Base-by-base conservation (phyloP, 192 early-diverging fungal genomes). In the Umbelopsis isabellina region DNA sequence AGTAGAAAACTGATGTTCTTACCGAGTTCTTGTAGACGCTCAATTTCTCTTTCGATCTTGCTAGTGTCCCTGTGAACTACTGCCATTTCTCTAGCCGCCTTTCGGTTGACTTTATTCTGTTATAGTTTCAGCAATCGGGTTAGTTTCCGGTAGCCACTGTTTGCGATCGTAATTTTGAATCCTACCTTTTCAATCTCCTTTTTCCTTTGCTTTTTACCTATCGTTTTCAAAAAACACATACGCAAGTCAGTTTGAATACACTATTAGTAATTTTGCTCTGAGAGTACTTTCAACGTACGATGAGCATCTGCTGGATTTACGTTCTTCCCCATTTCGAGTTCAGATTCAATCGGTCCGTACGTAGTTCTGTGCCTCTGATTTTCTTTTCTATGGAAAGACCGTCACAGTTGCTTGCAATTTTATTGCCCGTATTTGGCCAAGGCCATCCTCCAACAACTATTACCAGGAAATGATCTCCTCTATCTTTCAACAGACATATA, bases 61-160 rank as follows among this genome's bases (percentile, higher is more conserved):
- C 68, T 65, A 4, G 84, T 83, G 70, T 91, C 90, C 64, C 83
- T 88, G 58, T 89, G 78, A 0, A 85, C 76, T 22, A 85, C 74
- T 16, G 81, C 78, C 18, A 85, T 66, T 61, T 82, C 74, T 45
- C 87, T 82, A 27, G 79, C 78, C 49, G 82, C 82, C 70, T 88
- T 87, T 58, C 87, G 80, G 20, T 82, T 84, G 30, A 85, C 87
- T 79, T 89, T 91, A 75, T 89, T 91, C 89, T 90, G 73, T 27
- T 15, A 44, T 20, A 64, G 68, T 11, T 10, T 45, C 25, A 49
- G 46, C 47, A 18, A 16, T 2, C 68, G 7, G 22, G 27, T 49
- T 2, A 18, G 16, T 30, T 61, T 4, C 1, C 3, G 13, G 55
- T 35, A 7, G 2, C 1, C 2, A 35, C 1, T 30, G 1, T 0